These are phyloP conservation scores for Yamadazyma pseudoaaseri DNA, from an alignment of 1,139 yeast genomes.

Conservation along the genomic window DNA sequence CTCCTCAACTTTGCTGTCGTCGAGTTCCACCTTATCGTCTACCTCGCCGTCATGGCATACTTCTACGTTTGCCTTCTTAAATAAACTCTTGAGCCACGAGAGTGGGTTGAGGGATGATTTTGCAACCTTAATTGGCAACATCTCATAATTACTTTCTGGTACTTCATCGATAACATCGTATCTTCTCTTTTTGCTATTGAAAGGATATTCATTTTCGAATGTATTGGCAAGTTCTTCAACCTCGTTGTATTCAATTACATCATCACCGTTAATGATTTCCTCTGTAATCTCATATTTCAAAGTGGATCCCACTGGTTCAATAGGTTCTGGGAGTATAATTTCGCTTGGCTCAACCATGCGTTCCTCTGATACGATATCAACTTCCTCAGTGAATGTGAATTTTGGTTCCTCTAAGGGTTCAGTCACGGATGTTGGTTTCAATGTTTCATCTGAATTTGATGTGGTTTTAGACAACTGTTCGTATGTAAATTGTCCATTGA, in stretches of 20 bases:
- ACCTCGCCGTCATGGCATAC: no score
- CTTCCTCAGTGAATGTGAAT: conserved; percentile 7
- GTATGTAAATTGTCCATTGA: neutral
- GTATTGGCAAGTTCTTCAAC: no score
- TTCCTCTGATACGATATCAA: conserved; percentile 8
- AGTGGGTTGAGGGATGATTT: conserved; percentile 2
- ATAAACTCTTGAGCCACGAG: conserved; percentile 3
- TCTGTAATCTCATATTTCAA: conserved; percentile 12
- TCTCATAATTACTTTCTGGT: no score
- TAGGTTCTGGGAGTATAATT: conserved; percentile 5
- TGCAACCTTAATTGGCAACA: no score
- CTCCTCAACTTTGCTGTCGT: no score
- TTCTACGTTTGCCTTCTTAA: no score
- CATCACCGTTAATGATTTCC: conserved; percentile 7
- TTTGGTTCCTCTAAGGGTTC: conserved; percentile 11
- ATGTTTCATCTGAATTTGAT: conserved; percentile 2
- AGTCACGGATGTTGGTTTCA: conserved; percentile 8
- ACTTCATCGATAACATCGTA: no score
- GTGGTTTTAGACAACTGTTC: conserved; percentile 1
- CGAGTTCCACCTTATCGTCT: no score
- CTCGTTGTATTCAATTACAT: conserved; percentile 1
- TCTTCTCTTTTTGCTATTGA: no score
- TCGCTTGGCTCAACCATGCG: conserved; percentile 9
- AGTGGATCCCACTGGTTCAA: conserved; percentile 4
- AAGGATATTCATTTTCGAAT: no score